Evolutionary conservation across 2,329 filamentous ascomycete species (phyloP).

Genomic region (Aspergillus caelatus): DNA sequence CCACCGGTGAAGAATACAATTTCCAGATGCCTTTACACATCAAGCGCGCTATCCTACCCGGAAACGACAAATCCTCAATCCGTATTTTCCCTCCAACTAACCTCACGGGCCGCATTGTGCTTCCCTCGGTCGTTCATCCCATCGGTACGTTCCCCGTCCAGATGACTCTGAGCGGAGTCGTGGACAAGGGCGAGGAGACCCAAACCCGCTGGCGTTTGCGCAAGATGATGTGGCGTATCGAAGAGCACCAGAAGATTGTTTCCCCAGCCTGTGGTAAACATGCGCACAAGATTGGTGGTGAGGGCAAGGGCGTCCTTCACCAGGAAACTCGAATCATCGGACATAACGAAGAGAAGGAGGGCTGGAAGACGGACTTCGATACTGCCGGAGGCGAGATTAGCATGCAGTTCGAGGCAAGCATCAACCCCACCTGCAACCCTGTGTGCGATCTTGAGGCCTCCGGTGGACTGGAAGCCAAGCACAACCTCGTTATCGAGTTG

Average conservation of each 20-base stretch:
- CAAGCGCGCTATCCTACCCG: constrained; percentile 76
- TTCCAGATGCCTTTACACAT: constrained; percentile 71
- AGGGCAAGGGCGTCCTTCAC: constrained; percentile 72
- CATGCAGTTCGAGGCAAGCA: constrained; percentile 72
- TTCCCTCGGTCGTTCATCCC: constrained; percentile 82
- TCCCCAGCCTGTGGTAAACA: constrained; percentile 82
- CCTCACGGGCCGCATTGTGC: constrained; percentile 80
- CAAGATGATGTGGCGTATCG: constrained; percentile 89
- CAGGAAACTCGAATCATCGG: constrained; percentile 77
- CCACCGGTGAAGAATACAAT: constrained; percentile 64
- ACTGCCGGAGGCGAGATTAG: constrained; percentile 73
- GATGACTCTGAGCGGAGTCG: constrained; percentile 83
- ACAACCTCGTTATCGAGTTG: constrained; percentile 88
- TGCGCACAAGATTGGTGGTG: constrained; percentile 63
- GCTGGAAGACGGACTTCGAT: constrained; percentile 84
- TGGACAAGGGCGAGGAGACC: constrained; percentile 68
- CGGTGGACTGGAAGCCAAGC: constrained; percentile 76
- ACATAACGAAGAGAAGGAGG: constrained; percentile 76
- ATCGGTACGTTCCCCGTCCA: constrained; percentile 78
- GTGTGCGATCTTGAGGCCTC: constrained; percentile 76
- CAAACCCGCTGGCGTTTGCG: constrained; percentile 87
- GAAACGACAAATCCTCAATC: constrained; percentile 82
- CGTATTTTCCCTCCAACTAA: constrained; percentile 96
- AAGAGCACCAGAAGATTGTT: constrained; percentile 79
- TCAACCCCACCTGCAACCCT: constrained; percentile 65